phyloP scores from a whole-genome alignment of 108 stramenopile genomes.

The Pseudonitzschia pungens region DNA sequence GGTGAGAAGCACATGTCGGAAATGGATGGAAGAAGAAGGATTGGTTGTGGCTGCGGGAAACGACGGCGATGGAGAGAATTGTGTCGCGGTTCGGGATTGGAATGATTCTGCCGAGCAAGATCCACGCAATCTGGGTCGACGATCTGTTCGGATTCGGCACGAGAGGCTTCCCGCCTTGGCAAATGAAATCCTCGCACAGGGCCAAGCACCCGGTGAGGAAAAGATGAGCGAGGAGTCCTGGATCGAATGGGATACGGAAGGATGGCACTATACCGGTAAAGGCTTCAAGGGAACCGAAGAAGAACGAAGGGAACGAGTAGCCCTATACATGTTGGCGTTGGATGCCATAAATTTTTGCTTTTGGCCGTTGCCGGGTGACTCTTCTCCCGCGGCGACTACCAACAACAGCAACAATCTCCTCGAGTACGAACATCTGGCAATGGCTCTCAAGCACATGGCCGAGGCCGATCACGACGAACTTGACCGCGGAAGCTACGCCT shows the following conservation, averaged over 20 bases:
- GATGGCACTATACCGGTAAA: conserved; percentile 78
- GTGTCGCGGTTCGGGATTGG: background rate
- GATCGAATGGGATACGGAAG: conserved; percentile 84
- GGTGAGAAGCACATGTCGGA: conserved; percentile 31
- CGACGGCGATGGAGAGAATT: background rate
- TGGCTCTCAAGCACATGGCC: conserved; percentile 70
- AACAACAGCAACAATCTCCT: conserved; percentile 34
- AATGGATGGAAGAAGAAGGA: conserved; percentile 37
- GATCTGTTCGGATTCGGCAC: conserved; percentile 18
- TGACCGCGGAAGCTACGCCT: conserved; percentile 38
- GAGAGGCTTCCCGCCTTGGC: conserved; percentile 24
- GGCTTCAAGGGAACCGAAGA: conserved; percentile 31
- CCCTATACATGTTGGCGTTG: conserved; percentile 81
- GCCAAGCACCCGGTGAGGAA: background rate
- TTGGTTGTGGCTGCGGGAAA: conserved; percentile 1
- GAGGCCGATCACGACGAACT: conserved; percentile 52
- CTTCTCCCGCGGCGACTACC: background rate
- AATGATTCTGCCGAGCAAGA: background rate
- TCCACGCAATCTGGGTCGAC: background rate
- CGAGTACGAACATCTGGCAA: conserved; percentile 88
- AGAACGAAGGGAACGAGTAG: conserved; percentile 64
- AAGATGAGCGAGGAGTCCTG: background rate
- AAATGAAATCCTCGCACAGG: conserved; percentile 10
- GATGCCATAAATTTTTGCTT: conserved; percentile 97
- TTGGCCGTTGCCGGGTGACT: conserved; percentile 62